Evolutionary conservation across 768 basidiomycete species (phyloP), one percentile per base, ranked within the genome.

Genomic region (Hortiboletus flavorubellus): DNA sequence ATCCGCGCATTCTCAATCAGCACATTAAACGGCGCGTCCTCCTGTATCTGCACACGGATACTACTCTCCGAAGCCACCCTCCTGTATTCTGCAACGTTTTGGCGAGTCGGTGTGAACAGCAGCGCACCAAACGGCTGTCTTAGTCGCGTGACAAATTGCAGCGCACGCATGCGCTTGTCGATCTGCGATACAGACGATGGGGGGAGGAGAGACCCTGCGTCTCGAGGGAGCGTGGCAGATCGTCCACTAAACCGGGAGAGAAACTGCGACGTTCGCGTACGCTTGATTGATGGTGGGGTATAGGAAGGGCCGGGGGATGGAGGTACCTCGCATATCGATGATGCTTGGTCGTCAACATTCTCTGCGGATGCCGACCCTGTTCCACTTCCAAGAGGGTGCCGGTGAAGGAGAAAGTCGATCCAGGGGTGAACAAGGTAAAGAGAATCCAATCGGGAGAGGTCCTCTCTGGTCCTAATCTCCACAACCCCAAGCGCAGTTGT

Each of bases 351-450:
- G 8, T 51, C 35, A 5, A 1, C 18, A 23, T 37, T 33, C 12
- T 39, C 43, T 8, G 45, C 51, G 4, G 8, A 3, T 5, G 12
- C 2, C 5, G 3, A 14, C 11, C 35, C 49, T 14, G 8, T 3
- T 1, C 8, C 15, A 23, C 16, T 14, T 38, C 43, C 49, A 2
- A 49, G 34, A 5, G 42, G 49, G 11, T 37, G 52, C 5, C 42
- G 33, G 16, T 53, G 38, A 1, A 63, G 55, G 14, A 63, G 55
- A 14, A 52, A 45, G 26, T 59, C 49, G 8, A 64, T 51, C 62
- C 62, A 64, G 0, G 62, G 58, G 23, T 64, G 62, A 21, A 60
- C 35, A 11, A 63, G 49, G 18, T 29, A 42, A 0, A 60, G 51
- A 12, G 49, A 26, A 0, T 45, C 37, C 2, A 43, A 33, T 42